Base-by-base conservation (phyloP, 805 yeast species). In the Candida piceae region DNA sequence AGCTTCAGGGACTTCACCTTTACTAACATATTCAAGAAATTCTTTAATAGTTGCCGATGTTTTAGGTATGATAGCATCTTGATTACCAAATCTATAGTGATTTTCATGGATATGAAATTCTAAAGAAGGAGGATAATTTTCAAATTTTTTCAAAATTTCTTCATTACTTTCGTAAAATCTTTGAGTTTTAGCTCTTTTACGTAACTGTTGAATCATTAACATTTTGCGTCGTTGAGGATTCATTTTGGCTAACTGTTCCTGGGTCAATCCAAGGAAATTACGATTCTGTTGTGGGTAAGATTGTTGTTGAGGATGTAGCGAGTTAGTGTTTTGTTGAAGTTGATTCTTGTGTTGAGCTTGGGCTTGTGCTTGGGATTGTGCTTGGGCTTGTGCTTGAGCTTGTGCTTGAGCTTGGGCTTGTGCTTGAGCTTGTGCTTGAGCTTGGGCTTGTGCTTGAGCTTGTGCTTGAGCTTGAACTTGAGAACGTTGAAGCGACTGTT, bases 21-120 rank as follows among this genome's bases (percentile, higher is more conserved):
- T 67, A 12, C 88, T 80, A 9, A 90, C 83, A 52, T 79, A 84
- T 45, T 80, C 78, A 42, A 90, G 63, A 50, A 93, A 93, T 44
- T 80, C 84, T 55, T 80, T 83, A 34, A 86, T 75, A 55, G 84
- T 74, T 12, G 86, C 82, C 42, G 85, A 84, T 50, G 74, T 74
- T 53, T 83, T 83, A 6, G 95, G 88, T 28, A 93, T 83, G 33
- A 84, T 74, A 7, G 94, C 87, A 49, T 89, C 97, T 53, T 71
- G 90, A 46, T 84, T 85, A 44, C 95, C 94, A 64, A 90, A 89
- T 42, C 95, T 74, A 58, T 80, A 90, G 61, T 89, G 95, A 39
- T 86, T 87, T 50, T 87, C 93, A 60, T 85, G 89, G 17, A 90
- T 87, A 53, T 90, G 97, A 51, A 90, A 80, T 46, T 80, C 95